Conservation (phyloP, 192 early-diverging fungal species). For the Chytriomyces sp. region DNA sequence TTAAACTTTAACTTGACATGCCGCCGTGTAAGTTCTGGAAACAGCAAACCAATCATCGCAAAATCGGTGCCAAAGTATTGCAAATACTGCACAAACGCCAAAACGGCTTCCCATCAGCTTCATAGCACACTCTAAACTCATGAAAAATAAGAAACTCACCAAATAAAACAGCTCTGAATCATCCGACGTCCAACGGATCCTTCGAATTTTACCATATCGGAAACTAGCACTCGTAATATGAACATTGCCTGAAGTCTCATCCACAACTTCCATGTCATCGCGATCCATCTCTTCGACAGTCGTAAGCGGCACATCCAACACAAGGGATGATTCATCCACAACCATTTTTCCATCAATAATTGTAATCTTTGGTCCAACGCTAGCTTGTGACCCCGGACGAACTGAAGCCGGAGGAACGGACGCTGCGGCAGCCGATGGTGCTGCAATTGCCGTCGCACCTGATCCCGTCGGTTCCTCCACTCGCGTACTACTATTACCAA, state of each 20-base stretch:
- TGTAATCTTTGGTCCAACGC: background rate
- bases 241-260: conserved; percentile 13
- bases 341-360: conserved; percentile 21
- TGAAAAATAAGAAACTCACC: background rate
- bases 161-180: conserved; percentile 20
- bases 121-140: too few species aligned
- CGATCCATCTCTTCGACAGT: background rate
- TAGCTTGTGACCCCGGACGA: background rate
- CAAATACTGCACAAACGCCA: background rate
- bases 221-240: conserved; percentile 13
- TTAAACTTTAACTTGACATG: conserved; percentile 30
- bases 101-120: too few species aligned
- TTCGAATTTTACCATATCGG: background rate
- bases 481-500: background rate
- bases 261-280: conserved; percentile 27
- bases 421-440: background rate
- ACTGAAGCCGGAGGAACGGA: background rate
- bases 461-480: background rate
- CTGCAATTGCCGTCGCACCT: background rate
- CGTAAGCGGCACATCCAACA: background rate
- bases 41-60: conserved; percentile 10
- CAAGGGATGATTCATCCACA: conserved; percentile 8
- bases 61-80: conserved; percentile 31
- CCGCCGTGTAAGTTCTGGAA: conserved; percentile 10
- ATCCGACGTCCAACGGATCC: conserved; percentile 8